phyloP scores from a whole-genome alignment of 2,329 filamentous ascomycete species.

The Pleomassaria siparia region DNA sequence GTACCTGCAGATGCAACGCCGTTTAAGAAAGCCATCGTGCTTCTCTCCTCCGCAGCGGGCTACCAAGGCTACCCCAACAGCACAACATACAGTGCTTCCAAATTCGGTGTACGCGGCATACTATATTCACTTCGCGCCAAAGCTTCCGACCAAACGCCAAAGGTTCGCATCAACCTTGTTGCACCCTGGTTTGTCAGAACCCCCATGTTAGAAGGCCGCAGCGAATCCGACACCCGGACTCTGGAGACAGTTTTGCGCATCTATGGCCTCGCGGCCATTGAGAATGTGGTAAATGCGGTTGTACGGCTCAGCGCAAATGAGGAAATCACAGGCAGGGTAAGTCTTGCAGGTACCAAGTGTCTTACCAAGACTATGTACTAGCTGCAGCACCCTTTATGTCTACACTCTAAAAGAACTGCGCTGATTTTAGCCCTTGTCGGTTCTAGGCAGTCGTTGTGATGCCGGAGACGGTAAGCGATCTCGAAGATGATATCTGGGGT shows the following conservation, averaged over 20 bases:
- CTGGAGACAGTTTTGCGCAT: no score
- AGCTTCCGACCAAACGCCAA: slow-evolving; percentile 9
- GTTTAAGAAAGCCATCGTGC: slow-evolving; percentile 21
- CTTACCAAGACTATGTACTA: no score
- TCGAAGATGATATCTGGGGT: slow-evolving; percentile 25
- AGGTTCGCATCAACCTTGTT: slow-evolving; percentile 27
- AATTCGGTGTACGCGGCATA: slow-evolving; percentile 30
- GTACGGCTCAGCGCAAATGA: slow-evolving; percentile 18
- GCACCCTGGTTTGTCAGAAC: slow-evolving; percentile 33
- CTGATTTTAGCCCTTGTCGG: no score
- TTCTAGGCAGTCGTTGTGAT: slow-evolving; percentile 23
- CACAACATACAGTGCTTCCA: slow-evolving; percentile 29
- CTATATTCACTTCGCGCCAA: slow-evolving; percentile 25
- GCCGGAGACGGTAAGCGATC: slow-evolving; percentile 17
- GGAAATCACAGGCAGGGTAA: slow-evolving; percentile 13
- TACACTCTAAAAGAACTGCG: no score
- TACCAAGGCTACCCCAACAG: slow-evolving; percentile 26
- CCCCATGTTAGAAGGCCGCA: slow-evolving; percentile 8
- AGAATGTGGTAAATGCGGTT: slow-evolving; percentile 22
- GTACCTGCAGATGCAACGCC: slow-evolving; percentile 9
- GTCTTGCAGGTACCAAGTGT: no score
- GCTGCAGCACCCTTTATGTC: no score
- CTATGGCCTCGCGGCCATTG: slow-evolving; percentile 21
- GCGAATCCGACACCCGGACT: neutral
- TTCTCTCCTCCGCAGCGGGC: slow-evolving; percentile 25